Percentiles rank a stretch among this genome's conserved stretches.
Evolutionary conservation across 768 basidiomycete species (phyloP).

Genomic region (Tylopilus balloui): DNA sequence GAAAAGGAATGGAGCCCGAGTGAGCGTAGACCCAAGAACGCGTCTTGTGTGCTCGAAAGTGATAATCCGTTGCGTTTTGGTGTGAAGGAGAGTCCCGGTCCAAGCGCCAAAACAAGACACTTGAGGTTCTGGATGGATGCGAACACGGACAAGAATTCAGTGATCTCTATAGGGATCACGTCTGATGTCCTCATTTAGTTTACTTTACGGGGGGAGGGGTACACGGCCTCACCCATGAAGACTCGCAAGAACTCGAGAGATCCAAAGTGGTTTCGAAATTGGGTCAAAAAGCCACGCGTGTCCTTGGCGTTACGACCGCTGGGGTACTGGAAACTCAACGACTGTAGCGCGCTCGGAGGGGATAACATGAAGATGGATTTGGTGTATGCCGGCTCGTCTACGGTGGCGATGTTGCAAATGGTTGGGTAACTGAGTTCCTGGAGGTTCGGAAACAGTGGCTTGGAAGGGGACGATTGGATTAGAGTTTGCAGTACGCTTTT

Average conservation of each 20-base stretch:
- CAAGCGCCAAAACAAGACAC: constrained; percentile 17
- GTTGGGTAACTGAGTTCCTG: constrained; percentile 17
- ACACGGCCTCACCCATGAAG: constrained; percentile 15
- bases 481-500: constrained; percentile 17
- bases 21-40: constrained; percentile 9
- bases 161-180: constrained; percentile 13
- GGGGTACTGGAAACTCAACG: constrained; percentile 16
- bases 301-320: constrained; percentile 14
- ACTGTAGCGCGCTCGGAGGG: neutral
- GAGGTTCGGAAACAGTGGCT: constrained; percentile 20
- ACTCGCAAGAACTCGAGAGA: constrained; percentile 13
- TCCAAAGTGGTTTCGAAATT: constrained; percentile 11
- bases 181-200: neutral
- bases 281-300: constrained; percentile 8
- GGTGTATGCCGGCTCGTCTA: constrained; percentile 10
- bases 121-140: constrained; percentile 15
- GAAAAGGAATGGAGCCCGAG: constrained; percentile 17
- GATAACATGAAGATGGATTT: constrained; percentile 12
- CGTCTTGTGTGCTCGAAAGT: neutral
- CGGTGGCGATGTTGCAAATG: constrained; percentile 19
- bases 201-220: too few relatives aligned
- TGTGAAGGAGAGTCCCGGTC: constrained; percentile 7
- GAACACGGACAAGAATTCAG: constrained; percentile 12
- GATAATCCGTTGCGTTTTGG: constrained; percentile 7
- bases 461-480: constrained; percentile 19